Evolutionary conservation across 768 basidiomycete genomes (phyloP).

Genomic region (Trametes coccinea): DNA sequence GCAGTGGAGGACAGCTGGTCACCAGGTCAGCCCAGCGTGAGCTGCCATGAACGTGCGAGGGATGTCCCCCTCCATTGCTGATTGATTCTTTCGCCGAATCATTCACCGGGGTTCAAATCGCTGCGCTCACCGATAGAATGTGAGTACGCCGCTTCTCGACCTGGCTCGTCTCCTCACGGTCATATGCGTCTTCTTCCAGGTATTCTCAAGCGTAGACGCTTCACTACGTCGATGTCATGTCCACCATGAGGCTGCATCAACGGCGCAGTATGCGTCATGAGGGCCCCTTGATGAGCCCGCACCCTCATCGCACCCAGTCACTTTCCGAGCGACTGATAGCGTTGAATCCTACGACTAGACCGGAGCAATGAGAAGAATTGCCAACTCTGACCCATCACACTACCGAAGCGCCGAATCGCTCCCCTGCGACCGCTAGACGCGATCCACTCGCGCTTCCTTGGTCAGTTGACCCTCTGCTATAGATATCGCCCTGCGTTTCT

Average conservation of each 20-base stretch:
- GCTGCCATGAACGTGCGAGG: conserved; percentile 16
- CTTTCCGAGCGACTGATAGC: no score
- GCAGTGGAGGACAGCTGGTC: not conserved
- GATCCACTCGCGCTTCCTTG: not conserved
- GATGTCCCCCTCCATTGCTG: not conserved
- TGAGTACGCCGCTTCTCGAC: conserved; percentile 1
- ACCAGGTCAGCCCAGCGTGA: not conserved
- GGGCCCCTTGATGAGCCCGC: no score
- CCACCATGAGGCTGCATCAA: no score
- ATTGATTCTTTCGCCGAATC: not conserved
- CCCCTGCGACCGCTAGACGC: not conserved
- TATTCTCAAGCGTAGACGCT: not conserved
- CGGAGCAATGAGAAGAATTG: not conserved
- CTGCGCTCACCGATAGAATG: not conserved
- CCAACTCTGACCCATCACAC: not conserved
- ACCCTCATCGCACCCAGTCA: no score
- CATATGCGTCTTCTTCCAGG: not conserved
- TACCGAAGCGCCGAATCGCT: not conserved
- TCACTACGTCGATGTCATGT: no score
- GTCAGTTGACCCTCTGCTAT: conserved; percentile 6
- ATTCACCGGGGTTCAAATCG: not conserved
- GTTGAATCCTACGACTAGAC: no score
- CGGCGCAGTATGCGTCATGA: no score
- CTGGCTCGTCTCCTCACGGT: not conserved
- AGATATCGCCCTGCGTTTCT: not conserved